These are phyloP conservation scores for Scheffersomyces titani DNA, from an alignment of 1,139 yeast species.

Conservation along the genomic window DNA sequence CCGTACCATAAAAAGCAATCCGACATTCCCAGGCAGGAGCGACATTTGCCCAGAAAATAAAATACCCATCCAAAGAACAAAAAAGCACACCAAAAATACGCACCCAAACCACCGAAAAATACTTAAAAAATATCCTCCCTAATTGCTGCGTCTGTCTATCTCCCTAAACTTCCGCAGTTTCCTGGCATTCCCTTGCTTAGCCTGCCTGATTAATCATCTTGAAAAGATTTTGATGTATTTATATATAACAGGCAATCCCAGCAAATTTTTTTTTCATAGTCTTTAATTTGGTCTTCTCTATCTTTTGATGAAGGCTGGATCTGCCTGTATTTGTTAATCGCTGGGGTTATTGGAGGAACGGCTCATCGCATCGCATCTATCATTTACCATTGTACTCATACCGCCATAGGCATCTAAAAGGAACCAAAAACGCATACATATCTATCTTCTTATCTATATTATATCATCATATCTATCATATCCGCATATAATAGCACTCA, in stretches of 20 bases:
- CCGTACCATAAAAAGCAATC: not conserved
- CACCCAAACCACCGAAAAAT: not conserved
- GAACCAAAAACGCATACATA: not conserved
- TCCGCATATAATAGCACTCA: not conserved
- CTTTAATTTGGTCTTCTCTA: not conserved
- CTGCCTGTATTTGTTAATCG: not conserved
- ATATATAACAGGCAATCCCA: not conserved
- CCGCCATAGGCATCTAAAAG: not conserved
- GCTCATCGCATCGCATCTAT: not conserved
- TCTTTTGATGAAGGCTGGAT: not conserved
- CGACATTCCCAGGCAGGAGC: not conserved
- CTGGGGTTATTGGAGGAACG: not conserved
- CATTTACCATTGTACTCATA: not conserved
- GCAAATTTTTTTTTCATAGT: not conserved
- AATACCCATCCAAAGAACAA: not conserved
- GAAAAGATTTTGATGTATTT: not conserved
- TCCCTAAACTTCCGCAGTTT: not conserved
- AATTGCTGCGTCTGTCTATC: no score
- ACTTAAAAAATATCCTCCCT: not conserved
- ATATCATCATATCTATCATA: no score
- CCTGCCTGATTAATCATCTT: not conserved
- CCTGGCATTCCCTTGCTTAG: not conserved
- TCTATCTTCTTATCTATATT: not conserved
- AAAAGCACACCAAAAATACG: not conserved
- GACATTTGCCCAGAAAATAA: not conserved